Conservation (phyloP, 352 stramenopile species). For the Globisporangium cederbergense region DNA sequence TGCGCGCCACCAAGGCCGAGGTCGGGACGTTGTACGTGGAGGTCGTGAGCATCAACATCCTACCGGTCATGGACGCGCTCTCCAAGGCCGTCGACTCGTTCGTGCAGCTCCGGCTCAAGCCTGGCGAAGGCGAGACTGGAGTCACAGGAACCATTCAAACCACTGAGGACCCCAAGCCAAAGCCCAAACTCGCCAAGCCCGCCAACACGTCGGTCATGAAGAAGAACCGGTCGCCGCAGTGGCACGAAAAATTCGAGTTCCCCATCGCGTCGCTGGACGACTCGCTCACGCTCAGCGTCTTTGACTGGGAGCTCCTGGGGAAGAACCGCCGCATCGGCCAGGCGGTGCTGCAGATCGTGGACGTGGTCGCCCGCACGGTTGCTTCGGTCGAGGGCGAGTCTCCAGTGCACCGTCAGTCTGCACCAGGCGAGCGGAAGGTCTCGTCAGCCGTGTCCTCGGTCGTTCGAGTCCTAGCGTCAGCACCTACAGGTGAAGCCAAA, state of each 20-base stretch:
- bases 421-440: neutral
- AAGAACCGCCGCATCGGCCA: constrained; percentile 50
- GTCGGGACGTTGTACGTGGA: constrained; percentile 54
- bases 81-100: constrained; percentile 55
- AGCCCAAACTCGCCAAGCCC: constrained; percentile 4
- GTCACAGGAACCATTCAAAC: neutral
- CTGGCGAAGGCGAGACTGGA: constrained; percentile 11
- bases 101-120: constrained; percentile 47
- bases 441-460: neutral
- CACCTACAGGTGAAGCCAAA: neutral
- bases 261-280: constrained; percentile 46
- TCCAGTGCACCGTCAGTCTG: neutral
- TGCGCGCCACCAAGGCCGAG: constrained; percentile 19
- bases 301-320: constrained; percentile 49
- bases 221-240: constrained; percentile 58
- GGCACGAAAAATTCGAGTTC: constrained; percentile 62
- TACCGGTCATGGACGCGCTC: constrained; percentile 54
- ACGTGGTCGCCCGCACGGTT: constrained; percentile 42
- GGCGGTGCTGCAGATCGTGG: constrained; percentile 34
- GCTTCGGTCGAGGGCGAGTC: constrained; percentile 13
- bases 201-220: constrained; percentile 59
- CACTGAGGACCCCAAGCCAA: neutral
- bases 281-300: constrained; percentile 40
- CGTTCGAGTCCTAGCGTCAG: neutral
- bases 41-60: constrained; percentile 58